phyloP scores from a whole-genome alignment of 2,329 filamentous ascomycete species.

The Penicillium sp. region DNA sequence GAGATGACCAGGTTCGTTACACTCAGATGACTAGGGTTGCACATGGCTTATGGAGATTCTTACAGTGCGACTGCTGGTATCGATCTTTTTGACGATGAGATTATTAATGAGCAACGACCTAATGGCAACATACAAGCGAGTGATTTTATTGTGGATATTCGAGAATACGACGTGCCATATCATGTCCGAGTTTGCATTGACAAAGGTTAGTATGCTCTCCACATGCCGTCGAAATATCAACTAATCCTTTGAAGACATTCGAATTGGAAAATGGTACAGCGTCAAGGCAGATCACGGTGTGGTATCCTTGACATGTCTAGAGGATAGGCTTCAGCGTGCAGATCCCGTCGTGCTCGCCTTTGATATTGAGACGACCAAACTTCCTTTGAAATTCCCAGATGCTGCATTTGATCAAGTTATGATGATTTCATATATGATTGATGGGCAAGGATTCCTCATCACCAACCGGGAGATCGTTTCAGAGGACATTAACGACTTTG shows the following conservation, averaged over 20 bases:
- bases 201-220: conserved; percentile 59
- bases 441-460: conserved; percentile 95
- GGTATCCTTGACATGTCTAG: conserved; percentile 79
- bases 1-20: conserved; percentile 76
- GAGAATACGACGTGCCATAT: conserved; percentile 99
- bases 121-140: conserved; percentile 84
- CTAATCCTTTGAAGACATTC: conserved; percentile 67
- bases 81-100: conserved; percentile 92
- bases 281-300: conserved; percentile 92
- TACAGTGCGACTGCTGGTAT: conserved; percentile 75
- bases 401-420: conserved; percentile 94
- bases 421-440: conserved; percentile 99
- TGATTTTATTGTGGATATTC: conserved; percentile 97
- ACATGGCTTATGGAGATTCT: conserved; percentile 11
- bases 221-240: neutral
- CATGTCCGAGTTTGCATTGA: conserved; percentile 99
- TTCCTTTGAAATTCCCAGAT: conserved; percentile 95
- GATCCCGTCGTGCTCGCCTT: conserved; percentile 99
- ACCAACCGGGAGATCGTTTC: conserved; percentile 98
- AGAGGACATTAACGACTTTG: conserved; percentile 95
- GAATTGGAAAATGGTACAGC: conserved; percentile 95
- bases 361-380: conserved; percentile 97
- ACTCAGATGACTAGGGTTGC: neutral
- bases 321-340: conserved; percentile 83
- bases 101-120: conserved; percentile 76